These are phyloP conservation scores for Termitomyces bulborhizus DNA, from an alignment of 768 basidiomycete species.

Conservation along the genomic window DNA sequence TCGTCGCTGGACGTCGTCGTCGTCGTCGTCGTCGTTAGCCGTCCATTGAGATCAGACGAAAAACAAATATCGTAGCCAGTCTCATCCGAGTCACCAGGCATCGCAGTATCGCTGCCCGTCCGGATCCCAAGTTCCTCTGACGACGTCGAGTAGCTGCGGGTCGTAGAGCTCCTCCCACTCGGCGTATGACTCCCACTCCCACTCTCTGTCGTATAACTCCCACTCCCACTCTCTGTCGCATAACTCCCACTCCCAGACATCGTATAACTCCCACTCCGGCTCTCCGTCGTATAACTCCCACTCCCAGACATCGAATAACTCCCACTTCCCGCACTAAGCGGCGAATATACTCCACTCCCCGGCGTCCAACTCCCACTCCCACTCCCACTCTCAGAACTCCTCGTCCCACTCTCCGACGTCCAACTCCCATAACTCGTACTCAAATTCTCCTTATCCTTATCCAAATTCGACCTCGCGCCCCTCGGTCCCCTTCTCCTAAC, in stretches of 20 bases:
- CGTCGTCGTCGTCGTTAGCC: slow-evolving; percentile 10
- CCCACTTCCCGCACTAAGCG: not conserved
- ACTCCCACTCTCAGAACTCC: too few species aligned
- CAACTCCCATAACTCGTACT: slow-evolving; percentile 5
- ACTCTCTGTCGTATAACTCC: slow-evolving; percentile 12
- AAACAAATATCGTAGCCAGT: slow-evolving; percentile 49
- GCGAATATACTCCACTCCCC: slow-evolving; percentile 20
- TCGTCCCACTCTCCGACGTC: slow-evolving; percentile 20
- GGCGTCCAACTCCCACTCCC: slow-evolving; percentile 14
- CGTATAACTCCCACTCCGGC: slow-evolving; percentile 2
- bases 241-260: not conserved
- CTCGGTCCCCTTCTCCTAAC: slow-evolving; percentile 47
- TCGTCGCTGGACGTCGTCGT: slow-evolving; percentile 20
- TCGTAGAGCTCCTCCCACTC: slow-evolving; percentile 18
- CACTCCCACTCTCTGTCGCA: not conserved
- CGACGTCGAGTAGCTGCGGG: slow-evolving; percentile 9
- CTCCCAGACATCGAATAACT: not conserved
- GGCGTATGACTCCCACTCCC: slow-evolving; percentile 13
- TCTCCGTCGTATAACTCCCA: not conserved
- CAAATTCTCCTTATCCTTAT: slow-evolving; percentile 50
- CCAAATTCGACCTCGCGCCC: slow-evolving; percentile 28
- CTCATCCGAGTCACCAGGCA: slow-evolving; percentile 35
- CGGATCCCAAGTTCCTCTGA: slow-evolving; percentile 11
- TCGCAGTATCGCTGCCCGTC: slow-evolving; percentile 22
- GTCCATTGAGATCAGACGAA: slow-evolving; percentile 41